Evolutionary conservation across 2,329 filamentous ascomycete species (phyloP), one percentile per base, ranked within the genome.

Genomic region (Rosellinia necatrix): DNA sequence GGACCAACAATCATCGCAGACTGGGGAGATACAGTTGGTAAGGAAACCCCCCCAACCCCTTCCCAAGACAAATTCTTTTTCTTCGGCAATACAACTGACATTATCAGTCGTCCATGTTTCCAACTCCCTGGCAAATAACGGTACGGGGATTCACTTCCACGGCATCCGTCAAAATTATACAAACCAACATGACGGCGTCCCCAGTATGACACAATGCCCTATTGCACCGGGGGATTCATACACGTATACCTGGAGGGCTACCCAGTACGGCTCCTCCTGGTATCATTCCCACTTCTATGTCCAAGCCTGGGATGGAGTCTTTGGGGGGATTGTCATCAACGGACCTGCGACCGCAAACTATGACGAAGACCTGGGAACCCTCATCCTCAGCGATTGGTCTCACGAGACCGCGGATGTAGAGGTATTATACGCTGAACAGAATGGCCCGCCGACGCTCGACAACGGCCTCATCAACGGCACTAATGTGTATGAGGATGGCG

Each of bases 101-200:
- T 37, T 10, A 5, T 30, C 5, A 53, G 49, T 71, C n/a, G 70
- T 85, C 10, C 80, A 80, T 48, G 78, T 88, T 6, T 80, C 72
- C 29, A 88, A 86, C 66, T 67, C 67, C 1, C 56, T 77, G 30
- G 40, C 59, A 63, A 74, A 76, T 58, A 87, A 88, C 58, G 83
- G 84, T 27, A 87, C 83, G 6, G 77, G 77, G 2, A 80, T 87
- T 15, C 85, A 88, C 65, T 88, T 78, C 72, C 85, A 88, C 63
- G 86, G 84, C 19, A 72, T 88, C 29, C 78, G 81, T 6, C 83
- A 88, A 65, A 74, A 78, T 57, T 73, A 77, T 64, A 81, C 75
- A 43, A 81, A 78, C 61, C 72, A 80, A 53, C 74, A 81, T 48
- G 85, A 88, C 61, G 85, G 85, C 50, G 83, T 86, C 3, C 72